phyloP scores from a whole-genome alignment of 208 protist species.

The Trypanosoma caninum region DNA sequence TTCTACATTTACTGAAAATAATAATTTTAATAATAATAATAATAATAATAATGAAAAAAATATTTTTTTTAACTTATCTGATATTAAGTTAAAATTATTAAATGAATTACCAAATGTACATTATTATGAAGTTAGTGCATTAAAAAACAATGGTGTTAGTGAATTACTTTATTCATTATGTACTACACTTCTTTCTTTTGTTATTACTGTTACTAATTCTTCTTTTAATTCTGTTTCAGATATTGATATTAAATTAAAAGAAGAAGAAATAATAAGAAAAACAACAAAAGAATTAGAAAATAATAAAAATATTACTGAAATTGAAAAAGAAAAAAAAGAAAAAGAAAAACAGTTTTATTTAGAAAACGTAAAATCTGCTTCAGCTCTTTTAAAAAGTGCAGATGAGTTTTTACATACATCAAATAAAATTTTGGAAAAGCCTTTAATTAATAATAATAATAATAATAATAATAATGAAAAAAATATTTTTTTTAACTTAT shows the following conservation, averaged over 20 bases:
- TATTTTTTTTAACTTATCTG: conserved; percentile 1
- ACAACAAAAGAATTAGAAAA: too few species aligned
- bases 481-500: neutral
- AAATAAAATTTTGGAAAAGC: too few species aligned
- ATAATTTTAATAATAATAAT: conserved; percentile 6
- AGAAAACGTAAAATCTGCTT: too few species aligned
- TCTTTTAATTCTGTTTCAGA: too few species aligned
- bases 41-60: neutral
- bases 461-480: neutral
- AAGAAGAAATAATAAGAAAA: too few species aligned
- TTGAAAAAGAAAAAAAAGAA: too few species aligned
- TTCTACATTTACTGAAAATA: neutral
- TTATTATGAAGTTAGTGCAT: conserved; percentile 57
- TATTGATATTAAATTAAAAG: too few species aligned
- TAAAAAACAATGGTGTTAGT: conserved; percentile 23
- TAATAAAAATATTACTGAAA: too few species aligned
- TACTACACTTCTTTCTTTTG: conserved; percentile 29
- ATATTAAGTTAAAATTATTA: conserved; percentile 30
- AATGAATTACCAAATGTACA: conserved; percentile 36
- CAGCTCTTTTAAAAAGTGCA: too few species aligned
- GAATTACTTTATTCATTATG: conserved; percentile 30
- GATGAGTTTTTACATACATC: too few species aligned
- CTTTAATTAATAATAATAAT: neutral
- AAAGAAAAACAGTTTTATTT: too few species aligned
- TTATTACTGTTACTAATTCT: too few species aligned